phyloP scores from a whole-genome alignment of 495 filamentous ascomycete species.

The Tuber brumale region DNA sequence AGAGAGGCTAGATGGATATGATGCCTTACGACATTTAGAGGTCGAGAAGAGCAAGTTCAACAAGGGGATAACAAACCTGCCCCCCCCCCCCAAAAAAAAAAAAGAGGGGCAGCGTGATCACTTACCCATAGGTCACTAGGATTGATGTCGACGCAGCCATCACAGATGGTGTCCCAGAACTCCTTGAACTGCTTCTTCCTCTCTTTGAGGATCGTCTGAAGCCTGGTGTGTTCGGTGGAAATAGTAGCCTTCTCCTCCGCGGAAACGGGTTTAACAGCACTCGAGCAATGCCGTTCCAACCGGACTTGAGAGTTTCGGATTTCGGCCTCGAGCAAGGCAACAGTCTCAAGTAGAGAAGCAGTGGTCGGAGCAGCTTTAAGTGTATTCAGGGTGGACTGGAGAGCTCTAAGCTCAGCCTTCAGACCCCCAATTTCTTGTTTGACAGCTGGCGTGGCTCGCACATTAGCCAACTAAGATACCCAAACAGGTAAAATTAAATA shows the following conservation, averaged over 20 bases:
- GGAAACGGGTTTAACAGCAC: constrained; percentile 21
- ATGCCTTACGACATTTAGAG: constrained; percentile 20
- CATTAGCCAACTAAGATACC: constrained; percentile 12
- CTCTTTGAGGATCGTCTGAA: constrained; percentile 21
- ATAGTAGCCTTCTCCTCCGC: constrained; percentile 28
- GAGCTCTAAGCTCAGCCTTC: constrained; percentile 35
- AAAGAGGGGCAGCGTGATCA: constrained; percentile 21
- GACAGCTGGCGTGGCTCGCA: constrained; percentile 19
- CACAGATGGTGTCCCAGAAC: constrained; percentile 38
- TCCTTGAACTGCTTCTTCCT: constrained; percentile 39
- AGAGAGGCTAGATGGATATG: constrained; percentile 15
- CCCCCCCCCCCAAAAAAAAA: too few relatives aligned
- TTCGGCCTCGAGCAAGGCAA: constrained; percentile 30
- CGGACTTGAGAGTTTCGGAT: constrained; percentile 19
- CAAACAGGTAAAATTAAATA: background rate
- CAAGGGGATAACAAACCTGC: constrained; percentile 11
- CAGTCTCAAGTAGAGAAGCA: constrained; percentile 27
- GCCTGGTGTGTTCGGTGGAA: constrained; percentile 23
- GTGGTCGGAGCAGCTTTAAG: constrained; percentile 35
- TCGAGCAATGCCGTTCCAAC: constrained; percentile 23
- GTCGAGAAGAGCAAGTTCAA: constrained; percentile 21
- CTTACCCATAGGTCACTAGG: constrained; percentile 41
- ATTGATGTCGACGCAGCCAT: constrained; percentile 31
- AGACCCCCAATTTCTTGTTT: constrained; percentile 26
- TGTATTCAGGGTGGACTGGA: constrained; percentile 32